A percentile compares a stretch with the other conserved stretches of the same genome.
phyloP scores from a whole-genome alignment of 495 filamentous ascomycete genomes.

The Podospora comata region DNA sequence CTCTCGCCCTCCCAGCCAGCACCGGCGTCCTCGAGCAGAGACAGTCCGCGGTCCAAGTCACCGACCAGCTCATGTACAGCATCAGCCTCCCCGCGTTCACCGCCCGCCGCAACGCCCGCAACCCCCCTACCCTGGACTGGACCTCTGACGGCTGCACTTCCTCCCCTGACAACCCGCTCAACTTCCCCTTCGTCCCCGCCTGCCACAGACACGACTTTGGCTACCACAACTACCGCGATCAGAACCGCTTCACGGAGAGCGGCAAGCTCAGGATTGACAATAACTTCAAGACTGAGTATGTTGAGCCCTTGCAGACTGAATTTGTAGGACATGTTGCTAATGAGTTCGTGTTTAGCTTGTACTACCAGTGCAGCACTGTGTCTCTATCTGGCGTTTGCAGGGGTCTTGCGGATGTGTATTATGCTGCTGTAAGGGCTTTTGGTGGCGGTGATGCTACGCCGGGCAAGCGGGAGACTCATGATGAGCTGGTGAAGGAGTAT shows the following conservation, averaged over 20 bases:
- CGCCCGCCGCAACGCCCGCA: slow-evolving; percentile 23
- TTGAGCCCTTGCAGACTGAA: not conserved
- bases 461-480: not conserved
- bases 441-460: not conserved
- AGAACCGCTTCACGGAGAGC: slow-evolving; percentile 37
- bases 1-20: not conserved
- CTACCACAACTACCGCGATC: slow-evolving; percentile 44
- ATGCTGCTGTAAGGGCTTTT: slow-evolving; percentile 3
- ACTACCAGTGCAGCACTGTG: not conserved
- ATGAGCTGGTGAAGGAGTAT: not conserved
- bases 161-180: slow-evolving; percentile 43
- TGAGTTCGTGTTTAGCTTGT: not conserved
- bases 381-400: not conserved
- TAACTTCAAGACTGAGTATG: slow-evolving; percentile 40
- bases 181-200: slow-evolving; percentile 39
- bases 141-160: slow-evolving; percentile 39
- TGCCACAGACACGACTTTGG: slow-evolving; percentile 51
- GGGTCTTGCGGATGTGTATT: slow-evolving; percentile 3
- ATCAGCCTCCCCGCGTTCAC: slow-evolving; percentile 30
- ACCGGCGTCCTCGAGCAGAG: not conserved
- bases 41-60: not conserved
- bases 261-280: slow-evolving; percentile 37
- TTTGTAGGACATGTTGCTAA: not conserved
- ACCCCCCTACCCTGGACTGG: slow-evolving; percentile 38
- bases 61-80: not conserved